A percentile compares a stretch with the other conserved stretches of the same genome.
These are phyloP conservation scores for Coprinellus micaceus DNA, from an alignment of 768 basidiomycete species.

Conservation along the genomic window DNA sequence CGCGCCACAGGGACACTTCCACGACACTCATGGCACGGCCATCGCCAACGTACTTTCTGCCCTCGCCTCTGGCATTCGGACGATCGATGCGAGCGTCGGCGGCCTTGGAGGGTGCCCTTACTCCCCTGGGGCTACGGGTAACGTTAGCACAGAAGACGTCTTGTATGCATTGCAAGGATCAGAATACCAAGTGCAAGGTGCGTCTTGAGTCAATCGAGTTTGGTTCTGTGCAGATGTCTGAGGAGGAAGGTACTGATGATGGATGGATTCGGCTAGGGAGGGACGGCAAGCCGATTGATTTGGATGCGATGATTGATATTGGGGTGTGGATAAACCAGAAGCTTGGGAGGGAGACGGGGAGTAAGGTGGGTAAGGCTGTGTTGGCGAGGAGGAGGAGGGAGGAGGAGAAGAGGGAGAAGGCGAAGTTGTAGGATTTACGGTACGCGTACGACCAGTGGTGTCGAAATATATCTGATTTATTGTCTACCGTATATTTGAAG, in stretches of 20 bases:
- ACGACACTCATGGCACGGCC: conserved; percentile 86
- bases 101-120: conserved; percentile 96
- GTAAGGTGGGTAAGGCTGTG: conserved; percentile 73
- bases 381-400: conserved; percentile 39
- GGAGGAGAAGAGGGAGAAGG: not conserved
- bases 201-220: no score
- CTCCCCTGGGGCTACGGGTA: conserved; percentile 93
- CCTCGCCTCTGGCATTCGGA: conserved; percentile 69
- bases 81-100: conserved; percentile 80
- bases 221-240: no score
- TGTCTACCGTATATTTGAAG: no score
- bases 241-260: no score
- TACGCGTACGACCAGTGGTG: no score
- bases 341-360: conserved; percentile 66
- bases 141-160: conserved; percentile 91
- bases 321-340: conserved; percentile 80
- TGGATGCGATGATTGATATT: conserved; percentile 67
- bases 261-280: no score
- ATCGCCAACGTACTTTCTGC: conserved; percentile 74
- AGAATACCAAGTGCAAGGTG: conserved; percentile 55
- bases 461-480: no score
- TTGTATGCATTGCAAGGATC: conserved; percentile 76
- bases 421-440: no score
- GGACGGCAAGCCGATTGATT: conserved; percentile 43
- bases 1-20: no score